Evolutionary conservation across 257 asterid species (phyloP).

Genomic region (Petunia axillaris): DNA sequence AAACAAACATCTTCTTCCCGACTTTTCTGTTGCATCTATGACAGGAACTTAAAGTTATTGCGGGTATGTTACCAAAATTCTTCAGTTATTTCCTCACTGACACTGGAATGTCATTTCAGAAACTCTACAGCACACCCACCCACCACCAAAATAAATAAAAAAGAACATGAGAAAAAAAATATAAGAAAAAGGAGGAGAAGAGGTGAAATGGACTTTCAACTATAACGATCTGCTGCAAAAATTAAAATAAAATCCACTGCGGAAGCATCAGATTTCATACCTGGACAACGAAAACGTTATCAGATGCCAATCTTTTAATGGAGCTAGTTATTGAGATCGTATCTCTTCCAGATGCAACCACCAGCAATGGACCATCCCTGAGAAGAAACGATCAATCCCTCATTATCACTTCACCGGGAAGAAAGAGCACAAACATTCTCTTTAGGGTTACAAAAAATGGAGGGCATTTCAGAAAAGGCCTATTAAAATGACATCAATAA

Average conservation of each 20-base stretch:
- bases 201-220: not conserved
- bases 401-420: constrained; percentile 13
- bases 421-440: not conserved
- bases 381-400: constrained; percentile 23
- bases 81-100: not conserved
- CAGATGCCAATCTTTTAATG: constrained; percentile 85
- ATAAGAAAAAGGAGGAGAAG: not conserved
- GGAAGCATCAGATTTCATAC: constrained; percentile 44
- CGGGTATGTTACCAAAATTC: not conserved
- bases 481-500: not conserved
- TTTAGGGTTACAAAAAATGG: not conserved
- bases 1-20: constrained; percentile 3
- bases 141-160: not conserved
- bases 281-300: constrained; percentile 92
- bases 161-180: not conserved
- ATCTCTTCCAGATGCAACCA: constrained; percentile 98
- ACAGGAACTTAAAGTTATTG: not conserved
- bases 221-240: constrained; percentile 5
- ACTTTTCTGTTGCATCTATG: not conserved
- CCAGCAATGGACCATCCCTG: constrained; percentile 99
- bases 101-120: not conserved
- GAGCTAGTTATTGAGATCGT: constrained; percentile 93
- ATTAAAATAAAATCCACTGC: not conserved
- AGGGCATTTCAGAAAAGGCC: not conserved
- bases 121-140: not conserved